These are phyloP conservation scores for Chaetomium sp. DNA, from an alignment of 2,329 filamentous ascomycete genomes.

Conservation along the genomic window DNA sequence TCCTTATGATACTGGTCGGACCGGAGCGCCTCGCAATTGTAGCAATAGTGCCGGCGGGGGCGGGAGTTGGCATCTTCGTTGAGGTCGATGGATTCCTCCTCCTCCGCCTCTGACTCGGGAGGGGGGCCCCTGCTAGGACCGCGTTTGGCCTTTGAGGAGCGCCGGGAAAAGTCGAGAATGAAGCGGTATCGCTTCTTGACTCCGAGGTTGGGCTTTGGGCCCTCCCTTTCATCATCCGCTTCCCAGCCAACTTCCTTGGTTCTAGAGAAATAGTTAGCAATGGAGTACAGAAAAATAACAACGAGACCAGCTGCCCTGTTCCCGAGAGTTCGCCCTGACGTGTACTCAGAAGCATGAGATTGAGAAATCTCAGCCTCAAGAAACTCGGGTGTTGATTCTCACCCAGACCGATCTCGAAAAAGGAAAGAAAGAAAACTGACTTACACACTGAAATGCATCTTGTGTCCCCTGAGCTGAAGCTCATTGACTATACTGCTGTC, in stretches of 20 bases:
- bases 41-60: slow-evolving; percentile 4
- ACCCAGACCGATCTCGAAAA: not conserved
- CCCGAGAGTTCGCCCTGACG: not conserved
- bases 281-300: not conserved
- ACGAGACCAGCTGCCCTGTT: too few relatives aligned
- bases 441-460: slow-evolving; percentile 23
- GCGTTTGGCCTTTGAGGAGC: not conserved
- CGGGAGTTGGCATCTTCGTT: not conserved
- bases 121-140: not conserved
- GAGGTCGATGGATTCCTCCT: not conserved
- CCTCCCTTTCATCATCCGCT: not conserved
- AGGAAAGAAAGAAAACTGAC: slow-evolving; percentile 6
- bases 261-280: slow-evolving; percentile 10
- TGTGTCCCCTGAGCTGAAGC: not conserved
- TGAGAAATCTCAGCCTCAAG: not conserved
- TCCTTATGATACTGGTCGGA: slow-evolving; percentile 10
- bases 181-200: slow-evolving; percentile 18
- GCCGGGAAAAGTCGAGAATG: slow-evolving; percentile 11
- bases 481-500: slow-evolving; percentile 1
- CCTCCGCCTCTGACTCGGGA: not conserved
- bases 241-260: slow-evolving; percentile 23
- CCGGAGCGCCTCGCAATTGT: slow-evolving; percentile 13
- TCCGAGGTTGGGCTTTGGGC: not conserved
- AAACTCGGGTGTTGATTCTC: not conserved
- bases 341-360: not conserved